Base-by-base conservation (phyloP, 257 asterid genomes). In the Penstemon newberryi region DNA sequence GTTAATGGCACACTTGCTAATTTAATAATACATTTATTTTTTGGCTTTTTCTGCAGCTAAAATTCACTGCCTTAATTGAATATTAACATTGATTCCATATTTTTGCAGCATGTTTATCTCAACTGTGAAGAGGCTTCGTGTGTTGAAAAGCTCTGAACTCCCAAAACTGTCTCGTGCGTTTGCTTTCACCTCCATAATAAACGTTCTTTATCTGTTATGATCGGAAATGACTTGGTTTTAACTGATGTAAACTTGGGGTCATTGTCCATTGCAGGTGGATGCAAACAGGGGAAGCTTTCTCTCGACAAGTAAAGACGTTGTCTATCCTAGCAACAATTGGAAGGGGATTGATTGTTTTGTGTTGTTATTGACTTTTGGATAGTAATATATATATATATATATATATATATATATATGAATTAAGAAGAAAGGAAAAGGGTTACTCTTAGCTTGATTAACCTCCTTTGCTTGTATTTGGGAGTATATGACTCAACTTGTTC, bases 71-170 rank as follows among this genome's bases (percentile, higher is more conserved):
- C 15, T 12, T 13, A 3, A 13, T 41, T 19, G 18, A 62, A 62
- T 62, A 55, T 41, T 42, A 62, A 63, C 44, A 45, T 33, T 41
- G 33, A 56, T 53, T 33, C 12, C n/a, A 9, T 42, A 60, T 46
- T n/a, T 69, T 60, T 36, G 79, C 96, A 93, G 99, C 70, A 88
- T 93, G 96, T 93, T 93, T 70, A 90, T 85, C n/a, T 84, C 96
- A 0, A 90, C 94, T 0, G 99, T 82, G 25, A 87, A 85, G 85
- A 87, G 99, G 81, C 84, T 93, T 72, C 96, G 96, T 0, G 96
- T 90, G 52, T 78, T 89, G 84, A 93, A 87, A 73, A 90, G 85
- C 80, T 86, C 99, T 0, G 96, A 93, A 46, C 86, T 90, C 41
- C 76, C 96, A 3, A 70, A 70, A 25, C 84, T 86, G 62, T 74